Percentiles rank a stretch among this genome's conserved stretches.
phyloP scores from a whole-genome alignment of 768 basidiomycete genomes.

The Daedalea quercina region DNA sequence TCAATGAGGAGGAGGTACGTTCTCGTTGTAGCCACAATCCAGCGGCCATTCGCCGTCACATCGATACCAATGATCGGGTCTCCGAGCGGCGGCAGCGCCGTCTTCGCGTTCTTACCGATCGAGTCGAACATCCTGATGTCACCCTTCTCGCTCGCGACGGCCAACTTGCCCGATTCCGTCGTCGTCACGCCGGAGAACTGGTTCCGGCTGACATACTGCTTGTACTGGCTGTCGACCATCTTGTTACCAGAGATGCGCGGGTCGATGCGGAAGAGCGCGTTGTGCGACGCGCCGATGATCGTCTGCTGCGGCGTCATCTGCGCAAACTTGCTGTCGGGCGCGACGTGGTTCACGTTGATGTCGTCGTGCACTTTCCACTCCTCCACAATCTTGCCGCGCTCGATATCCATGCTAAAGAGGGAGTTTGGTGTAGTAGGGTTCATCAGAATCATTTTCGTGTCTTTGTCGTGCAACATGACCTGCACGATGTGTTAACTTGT shows the following conservation, averaged over 20 bases:
- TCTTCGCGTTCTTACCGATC: conserved; percentile 99
- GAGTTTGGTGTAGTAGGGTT: conserved; percentile 76
- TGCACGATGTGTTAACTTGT: conserved; percentile 23
- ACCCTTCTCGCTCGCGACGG: conserved; percentile 93
- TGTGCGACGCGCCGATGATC: conserved; percentile 87
- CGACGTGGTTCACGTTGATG: conserved; percentile 80
- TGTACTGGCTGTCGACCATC: conserved; percentile 90
- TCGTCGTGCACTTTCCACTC: conserved; percentile 98
- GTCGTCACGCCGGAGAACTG: conserved; percentile 91
- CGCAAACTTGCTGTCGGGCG: conserved; percentile 92
- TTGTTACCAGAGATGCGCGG: conserved; percentile 90
- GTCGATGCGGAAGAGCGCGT: conserved; percentile 96
- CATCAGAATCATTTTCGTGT: conserved; percentile 91
- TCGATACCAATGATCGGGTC: conserved; percentile 95
- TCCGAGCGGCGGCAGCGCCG: conserved; percentile 89
- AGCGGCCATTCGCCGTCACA: conserved; percentile 89
- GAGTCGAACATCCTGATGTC: conserved; percentile 93
- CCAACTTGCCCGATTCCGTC: conserved; percentile 79
- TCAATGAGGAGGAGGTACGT: conserved; percentile 93
- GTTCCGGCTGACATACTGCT: conserved; percentile 94
- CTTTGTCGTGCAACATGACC: conserved; percentile 97
- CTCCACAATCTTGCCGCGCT: conserved; percentile 93
- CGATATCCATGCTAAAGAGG: conserved; percentile 86
- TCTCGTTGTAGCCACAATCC: conserved; percentile 92
- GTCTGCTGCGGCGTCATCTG: conserved; percentile 91